These are phyloP conservation scores for Leccinum boreale DNA, from an alignment of 768 basidiomycete genomes.

Conservation along the genomic window DNA sequence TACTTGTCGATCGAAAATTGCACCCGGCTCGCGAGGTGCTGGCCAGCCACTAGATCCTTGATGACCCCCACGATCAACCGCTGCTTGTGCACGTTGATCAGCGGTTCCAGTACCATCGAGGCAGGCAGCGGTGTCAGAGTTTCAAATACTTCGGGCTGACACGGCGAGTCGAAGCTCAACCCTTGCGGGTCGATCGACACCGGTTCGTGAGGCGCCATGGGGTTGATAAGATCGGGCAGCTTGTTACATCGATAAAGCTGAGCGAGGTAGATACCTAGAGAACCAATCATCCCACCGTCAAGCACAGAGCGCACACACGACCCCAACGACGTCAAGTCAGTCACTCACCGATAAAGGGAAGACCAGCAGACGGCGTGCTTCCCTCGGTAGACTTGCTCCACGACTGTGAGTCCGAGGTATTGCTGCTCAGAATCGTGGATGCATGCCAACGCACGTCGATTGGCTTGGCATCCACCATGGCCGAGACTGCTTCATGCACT, in stretches of 20 bases:
- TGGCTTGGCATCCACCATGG: conserved; percentile 65
- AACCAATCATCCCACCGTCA: neutral
- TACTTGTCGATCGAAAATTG: conserved; percentile 72
- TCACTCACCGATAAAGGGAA: conserved; percentile 77
- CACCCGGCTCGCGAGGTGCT: conserved; percentile 74
- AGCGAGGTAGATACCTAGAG: conserved; percentile 69
- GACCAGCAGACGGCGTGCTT: conserved; percentile 54
- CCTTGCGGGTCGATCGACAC: conserved; percentile 63
- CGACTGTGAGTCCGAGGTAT: conserved; percentile 38
- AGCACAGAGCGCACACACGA: too few relatives aligned
- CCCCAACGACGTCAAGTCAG: neutral
- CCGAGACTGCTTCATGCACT: conserved; percentile 62
- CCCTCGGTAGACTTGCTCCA: conserved; percentile 39
- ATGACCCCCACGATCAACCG: conserved; percentile 77
- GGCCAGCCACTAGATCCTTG: conserved; percentile 76
- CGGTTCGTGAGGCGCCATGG: conserved; percentile 68
- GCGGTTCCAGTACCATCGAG: conserved; percentile 77
- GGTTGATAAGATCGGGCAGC: conserved; percentile 80
- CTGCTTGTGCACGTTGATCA: conserved; percentile 90
- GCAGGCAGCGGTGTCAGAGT: conserved; percentile 67
- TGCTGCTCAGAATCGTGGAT: conserved; percentile 48
- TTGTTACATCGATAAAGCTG: conserved; percentile 62
- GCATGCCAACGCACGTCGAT: conserved; percentile 52
- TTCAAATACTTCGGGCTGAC: conserved; percentile 77
- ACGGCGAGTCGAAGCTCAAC: conserved; percentile 62